These are phyloP conservation scores for Globisporangium paroecandrum DNA, from an alignment of 352 stramenopile species.

Conservation along the genomic window DNA sequence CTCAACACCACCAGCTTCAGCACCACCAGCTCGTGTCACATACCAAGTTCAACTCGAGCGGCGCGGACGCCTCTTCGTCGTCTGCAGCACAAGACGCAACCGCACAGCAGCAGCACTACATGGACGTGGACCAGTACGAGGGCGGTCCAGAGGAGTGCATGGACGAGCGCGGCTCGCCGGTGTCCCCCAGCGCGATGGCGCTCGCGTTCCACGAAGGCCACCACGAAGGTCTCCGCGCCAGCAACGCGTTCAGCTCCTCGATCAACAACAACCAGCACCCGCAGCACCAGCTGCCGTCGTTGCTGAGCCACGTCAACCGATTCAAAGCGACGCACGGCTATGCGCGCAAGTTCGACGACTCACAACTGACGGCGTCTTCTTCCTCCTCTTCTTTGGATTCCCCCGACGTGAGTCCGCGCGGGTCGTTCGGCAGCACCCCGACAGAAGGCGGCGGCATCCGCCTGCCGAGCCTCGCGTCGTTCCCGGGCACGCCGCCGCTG, in stretches of 20 bases:
- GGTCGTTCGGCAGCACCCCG: constrained; percentile 1
- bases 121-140: constrained; percentile 17
- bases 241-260: background rate
- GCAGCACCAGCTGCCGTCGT: constrained; percentile 17
- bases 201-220: constrained; percentile 1
- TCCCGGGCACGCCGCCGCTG: constrained; percentile 30
- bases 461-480: constrained; percentile 36
- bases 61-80: background rate
- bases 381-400: constrained; percentile 17
- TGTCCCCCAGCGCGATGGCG: constrained; percentile 8
- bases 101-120: constrained; percentile 1
- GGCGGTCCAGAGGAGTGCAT: background rate
- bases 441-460: constrained; percentile 26
- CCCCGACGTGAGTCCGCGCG: constrained; percentile 12
- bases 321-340: constrained; percentile 69
- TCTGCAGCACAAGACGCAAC: background rate
- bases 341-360: constrained; percentile 32
- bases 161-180: constrained; percentile 4
- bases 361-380: constrained; percentile 18
- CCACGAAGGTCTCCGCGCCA: background rate
- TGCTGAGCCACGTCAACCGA: constrained; percentile 43
- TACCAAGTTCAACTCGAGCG: background rate
- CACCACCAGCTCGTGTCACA: background rate
- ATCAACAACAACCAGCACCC: background rate
- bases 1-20: background rate